Base-by-base conservation (phyloP, 2,329 filamentous ascomycete genomes). In the Clonostachys rhizophaga region DNA sequence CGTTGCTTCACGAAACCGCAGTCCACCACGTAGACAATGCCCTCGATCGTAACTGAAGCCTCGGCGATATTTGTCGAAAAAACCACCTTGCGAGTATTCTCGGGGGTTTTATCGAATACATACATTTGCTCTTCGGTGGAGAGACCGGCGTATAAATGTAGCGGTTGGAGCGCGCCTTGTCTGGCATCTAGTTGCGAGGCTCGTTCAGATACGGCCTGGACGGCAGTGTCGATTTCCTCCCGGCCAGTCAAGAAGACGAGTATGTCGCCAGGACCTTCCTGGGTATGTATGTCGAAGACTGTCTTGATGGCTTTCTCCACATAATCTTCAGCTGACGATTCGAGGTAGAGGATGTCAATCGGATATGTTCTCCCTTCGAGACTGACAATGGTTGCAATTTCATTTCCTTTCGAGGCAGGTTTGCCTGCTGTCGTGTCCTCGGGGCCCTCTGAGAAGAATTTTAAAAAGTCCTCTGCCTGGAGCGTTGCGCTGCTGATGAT, bases 61-160 rank as follows among this genome's bases (percentile, higher is more conserved):
- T 99, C 94, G 12, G 94, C 91, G 53, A 97, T 96, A 62, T 97
- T 97, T 49, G 94, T 97, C 5, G 89, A 87, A 54, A 96, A 85
- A 35, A 99, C 88, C 37, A 96, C 87, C 62, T 97, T 97, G 40
- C 94, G 81, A 2, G 85, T 91, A 49, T 91, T 86, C 50, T 89
- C 84, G 0, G 89, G 83, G 3, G 91, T 74, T 46, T 87, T 83
- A 57, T 96, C 90, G 61, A 97, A 97, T 39, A 97, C 87, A 54
- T 91, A 91, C 83, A 96, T 92, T 61, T 97, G 94, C 59, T 96
- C 85, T 53, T 96, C 91, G 9, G 87, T 90, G 3, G 90, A 83
- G 6, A 97, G 77, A 3, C 92, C 94, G 5, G 94, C 90, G 62
- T 95, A 97, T 0, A 97, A 76, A 2, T 92, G 91, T 9, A 97